Conservation (phyloP, 116 monocot species). For the Phalaenopsis hybrid region DNA sequence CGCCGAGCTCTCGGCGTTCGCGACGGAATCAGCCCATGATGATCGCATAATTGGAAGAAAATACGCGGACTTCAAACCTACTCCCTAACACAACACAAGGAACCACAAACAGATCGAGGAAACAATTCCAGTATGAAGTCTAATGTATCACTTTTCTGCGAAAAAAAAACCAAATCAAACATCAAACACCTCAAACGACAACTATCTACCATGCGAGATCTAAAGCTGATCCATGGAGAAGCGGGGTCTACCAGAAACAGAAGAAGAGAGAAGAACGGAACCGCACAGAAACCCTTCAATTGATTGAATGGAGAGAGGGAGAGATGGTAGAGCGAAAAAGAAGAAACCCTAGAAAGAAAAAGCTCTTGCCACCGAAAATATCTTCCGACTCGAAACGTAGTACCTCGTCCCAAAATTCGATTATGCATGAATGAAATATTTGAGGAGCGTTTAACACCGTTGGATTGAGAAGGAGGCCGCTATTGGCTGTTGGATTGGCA, state of each 20-base stretch:
- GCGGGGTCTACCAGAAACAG: not conserved
- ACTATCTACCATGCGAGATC: not conserved
- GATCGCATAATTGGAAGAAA: not conserved
- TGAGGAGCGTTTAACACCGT: not conserved
- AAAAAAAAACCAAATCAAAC: conserved; percentile 2
- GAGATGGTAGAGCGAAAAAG: not conserved
- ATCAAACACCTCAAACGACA: not conserved
- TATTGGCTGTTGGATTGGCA: not conserved
- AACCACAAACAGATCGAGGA: conserved; percentile 4
- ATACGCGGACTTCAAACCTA: not conserved
- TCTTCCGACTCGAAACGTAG: not conserved
- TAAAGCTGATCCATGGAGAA: not conserved
- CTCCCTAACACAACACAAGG: not conserved
- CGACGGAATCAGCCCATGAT: conserved; percentile 80
- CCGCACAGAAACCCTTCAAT: not conserved
- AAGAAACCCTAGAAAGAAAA: not conserved
- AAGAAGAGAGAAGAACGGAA: not conserved
- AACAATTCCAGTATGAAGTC: not conserved
- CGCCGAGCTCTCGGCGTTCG: conserved; percentile 48
- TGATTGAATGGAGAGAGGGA: not conserved
- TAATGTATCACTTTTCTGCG: not conserved
- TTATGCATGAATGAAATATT: not conserved
- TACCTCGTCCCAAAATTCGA: not conserved
- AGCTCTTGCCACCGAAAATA: not conserved
- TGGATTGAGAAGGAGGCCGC: not conserved